Evolutionary conservation across 371 early-diverging fungal species (phyloP), one percentile per base, ranked within the genome.

Genomic region (Mucor ambiguus): DNA sequence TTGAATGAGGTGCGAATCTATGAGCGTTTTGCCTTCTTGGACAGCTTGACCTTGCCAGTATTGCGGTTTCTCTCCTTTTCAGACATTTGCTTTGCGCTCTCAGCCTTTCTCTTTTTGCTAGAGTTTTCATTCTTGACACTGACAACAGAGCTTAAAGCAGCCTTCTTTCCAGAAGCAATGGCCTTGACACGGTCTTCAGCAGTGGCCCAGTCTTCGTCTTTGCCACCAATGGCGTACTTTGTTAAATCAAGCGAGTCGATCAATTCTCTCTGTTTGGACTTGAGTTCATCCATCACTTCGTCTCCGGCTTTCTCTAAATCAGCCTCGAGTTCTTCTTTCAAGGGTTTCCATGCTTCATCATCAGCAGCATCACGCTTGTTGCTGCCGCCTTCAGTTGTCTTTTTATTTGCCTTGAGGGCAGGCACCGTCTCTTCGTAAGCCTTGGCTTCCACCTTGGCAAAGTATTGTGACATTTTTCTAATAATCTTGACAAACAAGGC

Each of bases 401-500:
- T 65, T 30, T 65, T 58, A 6, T 10, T 33, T 2, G 44, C 28
- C 35, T 61, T 61, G 24, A 72, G 57, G 29, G 70, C 70, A 20
- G 79, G 75, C 4, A 65, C 68, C 22, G 73, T 70, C 33, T 74
- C 71, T 59, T 80, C 81, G 12, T 76, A 60, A 11, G 77, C 84
- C 20, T 71, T 60, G 29, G 81, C 81, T 69, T 90, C 85, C 9
- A 90, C 73, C 52, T 80, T 75, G 49, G 83, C 79, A 78, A 91
- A 89, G 66, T 85, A 78, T 66, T 85, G 81, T 26, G 88, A 88
- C 68, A 90, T 76, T 78, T 93, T 95, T 67, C 92, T 87, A 58
- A 97, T 80, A 48, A 92, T 82, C 84, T 97, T 97, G 64, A 91
- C 92, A 75, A 98, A 96, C 71, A 98, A 76, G 1, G 98, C 99